phyloP scores from a whole-genome alignment of 2,329 filamentous ascomycete species.

The Aspergillus nomiae region DNA sequence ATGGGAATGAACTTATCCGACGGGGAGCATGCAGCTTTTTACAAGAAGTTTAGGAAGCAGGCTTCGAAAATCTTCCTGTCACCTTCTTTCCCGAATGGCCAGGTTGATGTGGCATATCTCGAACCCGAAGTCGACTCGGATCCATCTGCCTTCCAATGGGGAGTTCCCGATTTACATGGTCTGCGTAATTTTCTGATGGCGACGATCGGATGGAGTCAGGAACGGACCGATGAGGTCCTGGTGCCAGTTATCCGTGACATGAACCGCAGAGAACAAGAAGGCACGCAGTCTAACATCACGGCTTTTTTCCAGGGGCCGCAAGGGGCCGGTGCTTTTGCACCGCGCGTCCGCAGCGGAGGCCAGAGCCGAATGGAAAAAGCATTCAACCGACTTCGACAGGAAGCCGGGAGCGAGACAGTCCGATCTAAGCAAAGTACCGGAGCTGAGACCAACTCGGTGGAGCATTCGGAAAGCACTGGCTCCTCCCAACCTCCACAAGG shows the following conservation, averaged over 20 bases:
- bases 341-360: slow-evolving; percentile 62
- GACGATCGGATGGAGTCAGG: slow-evolving; percentile 89
- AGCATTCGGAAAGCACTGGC: slow-evolving; percentile 1
- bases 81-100: slow-evolving; percentile 72
- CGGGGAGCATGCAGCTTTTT: slow-evolving; percentile 66
- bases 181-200: slow-evolving; percentile 82
- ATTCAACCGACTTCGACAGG: slow-evolving; percentile 65
- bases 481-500: slow-evolving; percentile 5
- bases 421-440: slow-evolving; percentile 11
- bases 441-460: slow-evolving; percentile 1
- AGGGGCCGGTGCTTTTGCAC: slow-evolving; percentile 66
- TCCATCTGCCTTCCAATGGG: slow-evolving; percentile 86
- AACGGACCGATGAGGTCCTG: slow-evolving; percentile 91
- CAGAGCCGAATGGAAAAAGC: slow-evolving; percentile 77
- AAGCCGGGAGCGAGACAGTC: slow-evolving; percentile 42
- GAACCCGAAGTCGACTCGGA: slow-evolving; percentile 81
- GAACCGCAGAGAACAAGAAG: slow-evolving; percentile 84
- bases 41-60: slow-evolving; percentile 84
- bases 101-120: slow-evolving; percentile 81
- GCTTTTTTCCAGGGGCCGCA: slow-evolving; percentile 74
- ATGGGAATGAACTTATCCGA: slow-evolving; percentile 60
- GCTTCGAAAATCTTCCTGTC: slow-evolving; percentile 85
- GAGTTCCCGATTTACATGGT: slow-evolving; percentile 87
- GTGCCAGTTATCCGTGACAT: slow-evolving; percentile 95
- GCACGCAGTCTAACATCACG: slow-evolving; percentile 97